Conservation (phyloP, 2,329 filamentous ascomycete species). For the Cladosporium sp. region DNA sequence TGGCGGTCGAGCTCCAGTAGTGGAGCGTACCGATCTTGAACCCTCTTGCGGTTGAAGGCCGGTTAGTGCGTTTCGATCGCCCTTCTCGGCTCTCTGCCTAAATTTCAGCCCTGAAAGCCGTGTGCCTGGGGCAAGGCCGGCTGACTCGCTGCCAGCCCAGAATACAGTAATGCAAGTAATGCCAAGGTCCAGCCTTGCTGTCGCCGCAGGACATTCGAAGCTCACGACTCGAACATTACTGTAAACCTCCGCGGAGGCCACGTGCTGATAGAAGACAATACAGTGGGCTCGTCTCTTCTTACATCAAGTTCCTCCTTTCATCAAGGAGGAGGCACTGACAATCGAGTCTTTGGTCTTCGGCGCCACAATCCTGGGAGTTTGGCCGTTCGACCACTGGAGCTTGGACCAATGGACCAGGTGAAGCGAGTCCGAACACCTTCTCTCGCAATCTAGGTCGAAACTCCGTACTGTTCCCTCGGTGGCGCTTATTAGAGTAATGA, state of each 20-base stretch:
- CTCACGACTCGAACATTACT: neutral
- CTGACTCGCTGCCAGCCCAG: neutral
- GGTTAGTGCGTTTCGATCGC: neutral
- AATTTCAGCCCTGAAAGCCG: neutral
- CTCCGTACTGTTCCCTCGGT: no score
- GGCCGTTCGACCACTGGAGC: neutral
- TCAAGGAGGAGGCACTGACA: neutral
- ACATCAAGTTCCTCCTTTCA: neutral
- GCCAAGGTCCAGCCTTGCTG: constrained; percentile 8
- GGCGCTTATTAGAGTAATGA: no score
- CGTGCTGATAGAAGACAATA: neutral
- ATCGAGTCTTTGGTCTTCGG: neutral
- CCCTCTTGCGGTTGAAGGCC: constrained; percentile 11
- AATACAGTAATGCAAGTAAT: neutral
- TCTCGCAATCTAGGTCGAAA: no score
- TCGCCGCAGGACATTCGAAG: neutral
- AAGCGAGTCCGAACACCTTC: neutral
- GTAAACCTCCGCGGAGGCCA: neutral
- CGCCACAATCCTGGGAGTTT: neutral
- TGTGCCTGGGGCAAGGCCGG: neutral
- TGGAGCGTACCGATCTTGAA: constrained; percentile 12
- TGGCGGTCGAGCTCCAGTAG: neutral
- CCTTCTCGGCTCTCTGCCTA: constrained; percentile 2
- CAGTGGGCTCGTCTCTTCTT: neutral
- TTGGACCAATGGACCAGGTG: neutral